Evolutionary conservation across 805 yeast genomes (phyloP).

Genomic region (Saccharomycopsis sp.): DNA sequence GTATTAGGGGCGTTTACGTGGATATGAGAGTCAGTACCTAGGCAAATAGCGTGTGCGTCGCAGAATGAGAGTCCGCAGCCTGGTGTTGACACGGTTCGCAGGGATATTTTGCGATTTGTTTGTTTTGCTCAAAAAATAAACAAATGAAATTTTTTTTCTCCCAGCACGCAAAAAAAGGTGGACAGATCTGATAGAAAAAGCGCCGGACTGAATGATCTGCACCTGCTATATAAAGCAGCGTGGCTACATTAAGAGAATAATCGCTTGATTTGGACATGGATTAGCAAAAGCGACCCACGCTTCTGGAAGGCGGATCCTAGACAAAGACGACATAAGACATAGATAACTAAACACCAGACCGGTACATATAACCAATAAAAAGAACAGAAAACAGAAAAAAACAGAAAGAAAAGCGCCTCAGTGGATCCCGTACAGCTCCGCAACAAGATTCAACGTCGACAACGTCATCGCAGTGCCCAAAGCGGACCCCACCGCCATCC

Average conservation of each 20-base stretch:
- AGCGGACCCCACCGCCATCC: slow-evolving; percentile 14
- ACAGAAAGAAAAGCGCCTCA: neutral
- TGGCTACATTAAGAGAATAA: neutral
- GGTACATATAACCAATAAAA: neutral
- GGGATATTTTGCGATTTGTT: neutral
- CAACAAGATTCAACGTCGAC: slow-evolving; percentile 6
- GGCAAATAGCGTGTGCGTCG: too few relatives aligned
- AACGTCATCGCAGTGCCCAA: slow-evolving; percentile 13
- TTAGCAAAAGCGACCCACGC: neutral
- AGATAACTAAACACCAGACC: neutral
- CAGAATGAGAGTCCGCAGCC: too few relatives aligned
- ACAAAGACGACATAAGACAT: too few relatives aligned
- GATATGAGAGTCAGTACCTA: too few relatives aligned
- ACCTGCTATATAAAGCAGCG: too few relatives aligned
- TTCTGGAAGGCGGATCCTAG: too few relatives aligned
- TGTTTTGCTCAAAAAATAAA: neutral
- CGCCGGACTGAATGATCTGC: too few relatives aligned
- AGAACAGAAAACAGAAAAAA: neutral
- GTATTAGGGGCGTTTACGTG: too few relatives aligned
- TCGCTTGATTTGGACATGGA: neutral
- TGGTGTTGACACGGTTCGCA: too few relatives aligned
- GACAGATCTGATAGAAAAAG: neutral
- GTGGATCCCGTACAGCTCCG: neutral
- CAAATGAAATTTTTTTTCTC: neutral
- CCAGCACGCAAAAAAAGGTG: neutral